Evolutionary conservation across 2,329 filamentous ascomycete genomes (phyloP).

Genomic region (Periglandula ipomoeae): DNA sequence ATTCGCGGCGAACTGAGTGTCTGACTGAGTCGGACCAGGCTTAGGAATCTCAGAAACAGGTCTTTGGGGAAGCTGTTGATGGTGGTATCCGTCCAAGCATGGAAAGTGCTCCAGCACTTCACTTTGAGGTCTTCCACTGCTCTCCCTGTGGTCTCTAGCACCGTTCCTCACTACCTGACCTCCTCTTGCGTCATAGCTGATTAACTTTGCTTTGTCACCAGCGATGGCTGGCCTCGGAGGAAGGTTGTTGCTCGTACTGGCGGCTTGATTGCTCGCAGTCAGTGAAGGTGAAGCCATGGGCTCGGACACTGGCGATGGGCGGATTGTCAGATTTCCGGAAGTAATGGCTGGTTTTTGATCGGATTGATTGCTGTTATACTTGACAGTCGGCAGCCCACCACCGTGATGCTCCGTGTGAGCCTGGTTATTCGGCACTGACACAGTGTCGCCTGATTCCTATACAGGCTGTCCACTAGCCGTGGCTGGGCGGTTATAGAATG

Average conservation of each 20-base stretch:
- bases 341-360: not conserved
- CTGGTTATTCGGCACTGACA: not conserved
- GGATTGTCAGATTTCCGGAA: not conserved
- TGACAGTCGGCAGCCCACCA: not conserved
- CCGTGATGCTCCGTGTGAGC: not conserved
- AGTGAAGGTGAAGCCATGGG: not conserved
- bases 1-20: not conserved
- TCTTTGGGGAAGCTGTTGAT: not conserved
- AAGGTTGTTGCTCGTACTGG: not conserved
- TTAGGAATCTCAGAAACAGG: not conserved
- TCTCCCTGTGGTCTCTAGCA: not conserved
- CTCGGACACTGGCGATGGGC: not conserved
- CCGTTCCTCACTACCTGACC: not conserved
- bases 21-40: not conserved
- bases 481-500: not conserved
- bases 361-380: not conserved
- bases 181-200: not conserved
- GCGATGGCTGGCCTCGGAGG: not conserved
- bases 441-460: conserved; percentile 11
- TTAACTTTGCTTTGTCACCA: not conserved
- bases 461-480: conserved; percentile 10
- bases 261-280: not conserved
- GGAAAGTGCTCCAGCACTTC: not conserved
- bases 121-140: not conserved
- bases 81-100: not conserved